A percentile compares a stretch with the other conserved stretches of the same genome.
These are phyloP conservation scores for Capsella bursapastoris DNA, from an alignment of 345 rosid genomes.

Conservation along the genomic window DNA sequence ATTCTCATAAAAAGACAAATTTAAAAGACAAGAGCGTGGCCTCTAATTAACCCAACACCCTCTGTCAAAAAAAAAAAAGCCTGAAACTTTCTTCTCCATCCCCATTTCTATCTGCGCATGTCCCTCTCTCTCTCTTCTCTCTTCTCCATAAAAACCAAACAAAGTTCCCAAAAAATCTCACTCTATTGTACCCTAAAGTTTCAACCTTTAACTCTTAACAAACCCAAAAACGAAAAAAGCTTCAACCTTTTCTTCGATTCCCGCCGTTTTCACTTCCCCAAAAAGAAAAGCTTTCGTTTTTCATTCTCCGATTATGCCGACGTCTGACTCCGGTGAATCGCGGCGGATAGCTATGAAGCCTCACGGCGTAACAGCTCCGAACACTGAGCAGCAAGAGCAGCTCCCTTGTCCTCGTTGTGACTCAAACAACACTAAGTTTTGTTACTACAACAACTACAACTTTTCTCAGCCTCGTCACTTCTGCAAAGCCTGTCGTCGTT, in stretches of 20 bases:
- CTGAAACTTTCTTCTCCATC: conserved; percentile 41
- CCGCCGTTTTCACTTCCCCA: conserved; percentile 8
- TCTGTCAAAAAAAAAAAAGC: conserved; percentile 32
- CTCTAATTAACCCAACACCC: conserved; percentile 44
- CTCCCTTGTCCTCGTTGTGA: conserved; percentile 94
- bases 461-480: conserved; percentile 98
- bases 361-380: conserved; percentile 38
- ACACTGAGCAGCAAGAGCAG: conserved; percentile 73
- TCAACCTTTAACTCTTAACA: conserved; percentile 13
- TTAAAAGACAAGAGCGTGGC: conserved; percentile 37
- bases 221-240: background rate
- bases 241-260: conserved; percentile 5
- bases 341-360: conserved; percentile 46
- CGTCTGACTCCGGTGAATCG: conserved; percentile 57
- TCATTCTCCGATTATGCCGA: conserved; percentile 26
- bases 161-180: conserved; percentile 19
- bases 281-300: background rate
- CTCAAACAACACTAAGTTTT: conserved; percentile 88
- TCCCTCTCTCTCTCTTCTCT: conserved; percentile 21
- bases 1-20: conserved; percentile 27
- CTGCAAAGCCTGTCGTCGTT: conserved; percentile 95
- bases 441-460: conserved; percentile 98
- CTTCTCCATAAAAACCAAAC: conserved; percentile 36
- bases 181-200: conserved; percentile 23
- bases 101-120: conserved; percentile 43